phyloP scores from a whole-genome alignment of 106 monocot genomes.

The Dioscorea alata region DNA sequence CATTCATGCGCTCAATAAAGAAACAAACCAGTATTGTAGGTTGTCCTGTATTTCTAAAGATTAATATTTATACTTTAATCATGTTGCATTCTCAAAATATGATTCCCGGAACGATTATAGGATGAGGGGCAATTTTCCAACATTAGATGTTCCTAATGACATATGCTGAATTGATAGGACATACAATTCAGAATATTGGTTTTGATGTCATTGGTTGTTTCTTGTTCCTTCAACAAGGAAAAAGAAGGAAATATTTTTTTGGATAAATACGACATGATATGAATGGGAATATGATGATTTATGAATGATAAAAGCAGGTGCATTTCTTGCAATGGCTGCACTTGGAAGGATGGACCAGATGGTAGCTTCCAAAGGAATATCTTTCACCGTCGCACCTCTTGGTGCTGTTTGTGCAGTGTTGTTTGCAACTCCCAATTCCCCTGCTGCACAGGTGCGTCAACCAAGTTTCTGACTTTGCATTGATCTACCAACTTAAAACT shows the following conservation, averaged over 20 bases:
- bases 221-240: no score
- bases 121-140: no score
- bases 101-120: no score
- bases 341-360: constrained; percentile 73
- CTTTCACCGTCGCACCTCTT: constrained; percentile 75
- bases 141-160: no score
- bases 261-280: neutral
- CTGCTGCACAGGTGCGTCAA: constrained; percentile 57
- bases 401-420: constrained; percentile 82
- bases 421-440: constrained; percentile 56
- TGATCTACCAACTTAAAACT: neutral
- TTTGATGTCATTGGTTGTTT: no score
- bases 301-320: constrained; percentile 32
- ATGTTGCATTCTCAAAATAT: no score
- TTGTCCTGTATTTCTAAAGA: no score
- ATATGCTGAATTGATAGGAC: no score
- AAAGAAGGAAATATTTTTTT: neutral
- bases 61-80: no score
- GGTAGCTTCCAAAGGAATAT: constrained; percentile 50
- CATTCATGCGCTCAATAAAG: no score
- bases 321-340: constrained; percentile 80
- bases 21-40: no score
- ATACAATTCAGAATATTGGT: no score
- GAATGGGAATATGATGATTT: neutral
- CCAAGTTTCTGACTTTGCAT: neutral